phyloP scores from a whole-genome alignment of 2,329 filamentous ascomycete genomes.

The Colletotrichum filicis region DNA sequence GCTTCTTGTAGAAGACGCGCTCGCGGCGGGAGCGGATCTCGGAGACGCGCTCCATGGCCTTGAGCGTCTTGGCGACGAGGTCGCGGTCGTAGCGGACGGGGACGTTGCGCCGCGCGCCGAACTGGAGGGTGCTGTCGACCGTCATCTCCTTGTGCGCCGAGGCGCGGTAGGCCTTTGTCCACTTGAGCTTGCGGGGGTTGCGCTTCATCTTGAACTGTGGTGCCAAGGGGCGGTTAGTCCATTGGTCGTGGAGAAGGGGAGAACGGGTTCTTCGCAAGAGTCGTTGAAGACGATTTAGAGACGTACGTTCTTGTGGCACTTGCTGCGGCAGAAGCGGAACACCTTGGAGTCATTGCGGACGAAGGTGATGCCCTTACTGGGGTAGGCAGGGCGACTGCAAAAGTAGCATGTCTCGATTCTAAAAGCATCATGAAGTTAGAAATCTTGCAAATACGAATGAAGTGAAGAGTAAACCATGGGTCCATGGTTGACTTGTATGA shows the following conservation, averaged over 20 bases:
- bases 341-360: slow-evolving; percentile 55
- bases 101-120: slow-evolving; percentile 92
- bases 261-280: background rate
- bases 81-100: slow-evolving; percentile 97
- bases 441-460: background rate
- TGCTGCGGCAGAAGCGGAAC: slow-evolving; percentile 70
- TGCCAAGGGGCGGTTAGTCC: slow-evolving; percentile 1
- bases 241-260: background rate
- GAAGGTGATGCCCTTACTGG: slow-evolving; percentile 62
- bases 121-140: slow-evolving; percentile 93
- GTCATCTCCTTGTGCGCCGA: slow-evolving; percentile 78
- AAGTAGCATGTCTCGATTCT: slow-evolving; percentile 60
- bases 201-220: slow-evolving; percentile 93
- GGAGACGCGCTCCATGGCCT: slow-evolving; percentile 89
- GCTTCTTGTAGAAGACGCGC: slow-evolving; percentile 91
- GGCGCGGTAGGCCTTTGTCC: slow-evolving; percentile 94
- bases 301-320: slow-evolving; percentile 69
- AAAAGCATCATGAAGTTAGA: slow-evolving; percentile 13
- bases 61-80: slow-evolving; percentile 85
- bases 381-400: slow-evolving; percentile 61
- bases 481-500: background rate
- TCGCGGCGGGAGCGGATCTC: slow-evolving; percentile 88
- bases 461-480: background rate
- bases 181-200: slow-evolving; percentile 95
- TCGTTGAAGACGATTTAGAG: background rate